Evolutionary conservation across 1,139 yeast species (phyloP).

Genomic region (Pichia sp.): DNA sequence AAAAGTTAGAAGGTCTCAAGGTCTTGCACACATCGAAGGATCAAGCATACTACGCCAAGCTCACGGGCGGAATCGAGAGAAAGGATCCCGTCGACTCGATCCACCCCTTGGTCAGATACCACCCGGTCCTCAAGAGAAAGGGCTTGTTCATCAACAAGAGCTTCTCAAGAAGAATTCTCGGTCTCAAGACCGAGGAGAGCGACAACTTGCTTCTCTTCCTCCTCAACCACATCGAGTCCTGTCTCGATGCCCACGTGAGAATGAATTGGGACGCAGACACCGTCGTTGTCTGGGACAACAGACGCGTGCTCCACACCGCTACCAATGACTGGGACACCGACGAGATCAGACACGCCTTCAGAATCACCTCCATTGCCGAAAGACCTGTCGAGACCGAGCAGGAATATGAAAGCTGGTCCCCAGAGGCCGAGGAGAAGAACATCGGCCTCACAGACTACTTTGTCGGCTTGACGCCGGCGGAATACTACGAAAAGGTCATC

Average conservation of each 20-base stretch:
- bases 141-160: constrained; percentile 55
- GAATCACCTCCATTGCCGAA: constrained; percentile 65
- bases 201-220: constrained; percentile 52
- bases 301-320: constrained; percentile 62
- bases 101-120: constrained; percentile 66
- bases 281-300: constrained; percentile 70
- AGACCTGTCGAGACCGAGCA: constrained; percentile 30
- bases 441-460: constrained; percentile 17
- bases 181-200: constrained; percentile 62
- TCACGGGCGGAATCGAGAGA: constrained; percentile 58
- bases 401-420: constrained; percentile 29
- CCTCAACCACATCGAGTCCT: constrained; percentile 45
- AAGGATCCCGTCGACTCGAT: constrained; percentile 54
- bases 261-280: constrained; percentile 56
- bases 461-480: constrained; percentile 18
- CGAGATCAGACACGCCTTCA: constrained; percentile 58
- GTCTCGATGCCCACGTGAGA: constrained; percentile 53
- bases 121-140: constrained; percentile 65
- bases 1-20: constrained; percentile 51
- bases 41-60: constrained; percentile 55
- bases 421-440: constrained; percentile 25
- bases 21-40: constrained; percentile 67
- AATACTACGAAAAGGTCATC: constrained; percentile 19
- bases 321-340: constrained; percentile 57
- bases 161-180: constrained; percentile 59